Conservation (phyloP, 73 alveolate genomes). For the Tetrahymena thermophila region DNA sequence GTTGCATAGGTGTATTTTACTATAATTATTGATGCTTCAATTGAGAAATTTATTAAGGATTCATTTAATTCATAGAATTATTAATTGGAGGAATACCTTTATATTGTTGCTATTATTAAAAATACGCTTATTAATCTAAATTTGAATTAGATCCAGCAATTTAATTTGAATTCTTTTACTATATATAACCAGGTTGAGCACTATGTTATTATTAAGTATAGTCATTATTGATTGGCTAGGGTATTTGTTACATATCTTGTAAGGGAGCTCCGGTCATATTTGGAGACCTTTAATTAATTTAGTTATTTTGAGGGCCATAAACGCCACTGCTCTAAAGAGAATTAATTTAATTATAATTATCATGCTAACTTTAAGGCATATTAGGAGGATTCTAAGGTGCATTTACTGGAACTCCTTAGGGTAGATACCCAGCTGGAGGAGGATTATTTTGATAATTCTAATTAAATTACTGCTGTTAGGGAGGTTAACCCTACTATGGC, state of each 20-base stretch:
- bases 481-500: neutral
- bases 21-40: neutral
- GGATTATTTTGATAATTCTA: neutral
- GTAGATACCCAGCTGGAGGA: neutral
- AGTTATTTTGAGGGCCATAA: neutral
- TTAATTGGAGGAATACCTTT: neutral
- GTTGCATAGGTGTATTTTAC: neutral
- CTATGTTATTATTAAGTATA: neutral
- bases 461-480: neutral
- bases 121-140: neutral
- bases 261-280: neutral
- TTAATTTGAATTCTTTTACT: neutral
- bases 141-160: neutral
- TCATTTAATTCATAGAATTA: neutral
- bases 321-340: neutral
- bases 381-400: neutral
- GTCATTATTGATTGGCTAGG: neutral
- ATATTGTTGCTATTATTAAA: neutral
- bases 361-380: neutral
- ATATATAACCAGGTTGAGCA: neutral
- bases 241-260: neutral
- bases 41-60: neutral
- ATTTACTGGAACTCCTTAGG: neutral
- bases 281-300: neutral
- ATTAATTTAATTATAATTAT: too few species aligned